A percentile compares a stretch with the other conserved stretches of the same genome.
Conservation (phyloP, 2,329 filamentous ascomycete genomes). For the Coniochaeta hoffmannii region DNA sequence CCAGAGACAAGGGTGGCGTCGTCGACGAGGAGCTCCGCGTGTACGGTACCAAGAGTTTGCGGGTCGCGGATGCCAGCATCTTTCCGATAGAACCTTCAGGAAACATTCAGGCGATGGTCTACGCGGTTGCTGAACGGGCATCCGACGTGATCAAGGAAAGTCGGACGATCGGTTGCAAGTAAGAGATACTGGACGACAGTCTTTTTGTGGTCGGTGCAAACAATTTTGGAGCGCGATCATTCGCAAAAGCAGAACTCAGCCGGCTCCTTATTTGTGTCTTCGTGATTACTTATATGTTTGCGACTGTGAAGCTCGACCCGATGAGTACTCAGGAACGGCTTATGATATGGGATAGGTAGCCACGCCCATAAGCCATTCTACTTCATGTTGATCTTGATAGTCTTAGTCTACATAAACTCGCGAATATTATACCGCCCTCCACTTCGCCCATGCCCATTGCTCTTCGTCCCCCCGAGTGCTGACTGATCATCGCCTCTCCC, state of each 20-base stretch:
- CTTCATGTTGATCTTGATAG: conserved; percentile 16
- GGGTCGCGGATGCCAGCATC: conserved; percentile 5
- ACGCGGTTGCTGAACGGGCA: neutral
- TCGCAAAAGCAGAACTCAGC: too few relatives aligned
- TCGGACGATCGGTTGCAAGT: too few relatives aligned
- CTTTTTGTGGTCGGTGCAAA: too few relatives aligned
- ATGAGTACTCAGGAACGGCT: too few relatives aligned
- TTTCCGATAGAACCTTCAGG: neutral
- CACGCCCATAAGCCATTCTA: too few relatives aligned
- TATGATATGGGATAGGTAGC: too few relatives aligned
- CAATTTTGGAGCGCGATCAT: too few relatives aligned
- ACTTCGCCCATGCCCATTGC: conserved; percentile 24
- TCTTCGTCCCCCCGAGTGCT: conserved; percentile 33
- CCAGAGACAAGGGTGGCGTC: neutral
- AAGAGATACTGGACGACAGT: too few relatives aligned
- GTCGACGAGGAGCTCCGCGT: conserved; percentile 6
- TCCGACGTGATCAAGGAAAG: conserved; percentile 7
- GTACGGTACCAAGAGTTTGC: conserved; percentile 28
- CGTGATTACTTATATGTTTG: too few relatives aligned
- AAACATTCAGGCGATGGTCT: neutral
- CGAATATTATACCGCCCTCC: conserved; percentile 24
- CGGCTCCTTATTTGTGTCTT: too few relatives aligned
- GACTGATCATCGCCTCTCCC: conserved; percentile 19
- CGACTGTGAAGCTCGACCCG: too few relatives aligned
- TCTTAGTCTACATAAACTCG: conserved; percentile 24